Conservation (phyloP, 176 grass and related monocot genomes). For the Paspalum notatum region DNA sequence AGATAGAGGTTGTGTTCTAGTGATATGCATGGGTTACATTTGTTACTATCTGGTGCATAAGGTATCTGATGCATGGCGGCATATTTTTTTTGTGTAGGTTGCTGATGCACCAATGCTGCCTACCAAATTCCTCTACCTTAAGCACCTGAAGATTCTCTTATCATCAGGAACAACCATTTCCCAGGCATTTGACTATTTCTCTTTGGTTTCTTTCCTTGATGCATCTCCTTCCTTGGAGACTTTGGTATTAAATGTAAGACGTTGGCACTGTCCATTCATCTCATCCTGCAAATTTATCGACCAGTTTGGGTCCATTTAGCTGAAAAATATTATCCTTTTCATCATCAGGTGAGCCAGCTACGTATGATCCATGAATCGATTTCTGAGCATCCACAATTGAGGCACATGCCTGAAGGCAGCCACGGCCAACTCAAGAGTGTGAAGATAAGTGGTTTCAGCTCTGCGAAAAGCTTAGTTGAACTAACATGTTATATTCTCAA, state of each 20-base stretch:
- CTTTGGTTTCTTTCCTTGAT: conserved; percentile 2
- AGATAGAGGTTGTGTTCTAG: too few species aligned
- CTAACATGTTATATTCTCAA: not conserved
- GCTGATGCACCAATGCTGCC: conserved; percentile 9
- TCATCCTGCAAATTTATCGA: not conserved
- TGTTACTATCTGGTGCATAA: too few species aligned
- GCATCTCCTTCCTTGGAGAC: conserved; percentile 4
- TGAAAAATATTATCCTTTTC: not conserved
- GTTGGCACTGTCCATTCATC: not conserved
- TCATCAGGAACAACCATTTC: too few species aligned
- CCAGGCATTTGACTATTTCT: not conserved
- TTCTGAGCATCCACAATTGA: not conserved
- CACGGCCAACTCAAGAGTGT: conserved; percentile 16
- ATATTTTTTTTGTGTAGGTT: not conserved
- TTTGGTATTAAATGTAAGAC: not conserved
- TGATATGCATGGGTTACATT: too few species aligned
- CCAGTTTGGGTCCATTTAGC: not conserved
- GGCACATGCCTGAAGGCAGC: not conserved
- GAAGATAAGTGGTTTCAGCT: conserved; percentile 10
- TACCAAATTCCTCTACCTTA: conserved; percentile 34
- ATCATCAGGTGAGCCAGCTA: not conserved
- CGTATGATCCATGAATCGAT: not conserved
- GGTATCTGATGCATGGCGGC: not conserved
- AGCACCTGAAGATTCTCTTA: not conserved
- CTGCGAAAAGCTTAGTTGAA: not conserved